Conservation (phyloP, 1,139 yeast species). For the Sugiyamaella novakii region DNA sequence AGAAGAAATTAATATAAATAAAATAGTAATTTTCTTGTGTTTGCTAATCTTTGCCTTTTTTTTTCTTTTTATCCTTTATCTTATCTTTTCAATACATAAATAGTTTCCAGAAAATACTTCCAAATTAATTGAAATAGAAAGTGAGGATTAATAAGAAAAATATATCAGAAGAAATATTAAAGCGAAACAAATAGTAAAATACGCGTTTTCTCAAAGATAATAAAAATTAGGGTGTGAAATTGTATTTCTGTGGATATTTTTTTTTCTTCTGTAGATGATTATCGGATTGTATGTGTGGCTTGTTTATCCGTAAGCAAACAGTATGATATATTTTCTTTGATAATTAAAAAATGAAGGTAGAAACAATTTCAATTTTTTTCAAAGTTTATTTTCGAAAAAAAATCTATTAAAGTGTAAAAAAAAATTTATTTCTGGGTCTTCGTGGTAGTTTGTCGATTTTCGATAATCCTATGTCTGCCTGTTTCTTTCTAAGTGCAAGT, state of each 20-base stretch:
- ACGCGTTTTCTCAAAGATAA: no score
- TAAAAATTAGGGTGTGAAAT: no score
- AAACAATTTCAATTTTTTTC: no score
- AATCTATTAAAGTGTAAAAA: neutral
- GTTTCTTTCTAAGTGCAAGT: no score
- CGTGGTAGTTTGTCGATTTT: neutral
- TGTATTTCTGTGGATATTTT: no score
- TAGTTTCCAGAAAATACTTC: neutral
- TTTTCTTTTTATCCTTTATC: constrained; percentile 2
- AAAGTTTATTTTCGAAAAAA: neutral
- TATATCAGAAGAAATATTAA: neutral
- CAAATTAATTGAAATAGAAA: no score
- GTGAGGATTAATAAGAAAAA: neutral
- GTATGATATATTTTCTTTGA: neutral
- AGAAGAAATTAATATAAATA: no score
- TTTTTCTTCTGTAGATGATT: no score
- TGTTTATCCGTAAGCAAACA: no score
- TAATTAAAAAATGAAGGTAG: neutral
- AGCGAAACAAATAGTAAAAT: neutral
- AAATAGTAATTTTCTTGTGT: no score
- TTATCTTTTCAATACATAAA: constrained; percentile 6
- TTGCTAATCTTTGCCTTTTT: no score
- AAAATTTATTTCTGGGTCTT: neutral
- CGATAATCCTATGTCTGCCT: constrained; percentile 7
- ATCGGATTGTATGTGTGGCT: no score